phyloP scores from a whole-genome alignment of 305 asterid species.

The Plantago rigida region DNA sequence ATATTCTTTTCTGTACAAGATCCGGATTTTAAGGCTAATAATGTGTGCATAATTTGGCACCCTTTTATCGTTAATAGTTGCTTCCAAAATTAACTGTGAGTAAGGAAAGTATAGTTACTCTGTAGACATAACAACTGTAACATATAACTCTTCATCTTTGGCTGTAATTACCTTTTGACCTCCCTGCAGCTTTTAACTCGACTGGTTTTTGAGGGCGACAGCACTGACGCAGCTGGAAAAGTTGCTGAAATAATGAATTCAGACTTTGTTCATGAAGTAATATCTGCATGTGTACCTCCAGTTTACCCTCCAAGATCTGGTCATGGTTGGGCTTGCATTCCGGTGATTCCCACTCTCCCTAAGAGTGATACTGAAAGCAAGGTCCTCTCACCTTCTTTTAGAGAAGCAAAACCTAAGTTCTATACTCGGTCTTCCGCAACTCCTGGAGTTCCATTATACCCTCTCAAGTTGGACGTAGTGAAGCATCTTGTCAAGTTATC shows the following conservation, averaged over 20 bases:
- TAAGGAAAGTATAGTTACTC: not conserved
- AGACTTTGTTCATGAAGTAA: constrained; percentile 94
- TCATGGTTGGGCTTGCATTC: constrained; percentile 96
- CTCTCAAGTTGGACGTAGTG: constrained; percentile 82
- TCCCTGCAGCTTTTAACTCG: constrained; percentile 85
- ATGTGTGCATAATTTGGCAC: constrained; percentile 1
- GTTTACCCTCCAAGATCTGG: constrained; percentile 97
- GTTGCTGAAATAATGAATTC: constrained; percentile 92
- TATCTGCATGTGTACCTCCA: constrained; percentile 97
- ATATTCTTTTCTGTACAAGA: not conserved
- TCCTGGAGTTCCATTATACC: constrained; percentile 79
- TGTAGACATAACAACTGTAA: constrained; percentile 8
- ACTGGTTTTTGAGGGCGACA: constrained; percentile 80
- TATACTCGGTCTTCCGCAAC: constrained; percentile 79
- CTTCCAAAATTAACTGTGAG: not conserved
- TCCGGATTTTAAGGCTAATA: not conserved
- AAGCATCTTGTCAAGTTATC: constrained; percentile 91
- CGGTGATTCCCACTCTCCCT: constrained; percentile 73
- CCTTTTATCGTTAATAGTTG: constrained; percentile 1
- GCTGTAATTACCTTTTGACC: constrained; percentile 24
- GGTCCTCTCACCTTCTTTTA: constrained; percentile 63
- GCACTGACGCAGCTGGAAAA: constrained; percentile 96
- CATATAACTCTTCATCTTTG: constrained; percentile 16
- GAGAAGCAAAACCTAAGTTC: constrained; percentile 81
- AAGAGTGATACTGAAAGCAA: constrained; percentile 56